A percentile compares a stretch with the other conserved stretches of the same genome.
phyloP scores from a whole-genome alignment of 1,284 basidiomycete genomes.

The Austroboletus novae-zelandiae region DNA sequence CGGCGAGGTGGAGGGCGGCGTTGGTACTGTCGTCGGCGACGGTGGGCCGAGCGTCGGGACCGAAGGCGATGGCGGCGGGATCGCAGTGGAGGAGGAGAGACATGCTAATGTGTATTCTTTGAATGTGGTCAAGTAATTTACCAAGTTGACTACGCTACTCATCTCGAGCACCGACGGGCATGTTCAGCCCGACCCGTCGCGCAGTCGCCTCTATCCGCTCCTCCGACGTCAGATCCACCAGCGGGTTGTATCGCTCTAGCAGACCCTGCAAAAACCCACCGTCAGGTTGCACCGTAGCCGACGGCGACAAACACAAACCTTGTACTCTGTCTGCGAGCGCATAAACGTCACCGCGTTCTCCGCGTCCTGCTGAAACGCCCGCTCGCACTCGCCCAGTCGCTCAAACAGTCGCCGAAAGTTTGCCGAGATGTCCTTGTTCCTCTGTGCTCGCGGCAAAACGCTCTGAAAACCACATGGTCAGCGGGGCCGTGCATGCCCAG shows the following conservation, averaged over 20 bases:
- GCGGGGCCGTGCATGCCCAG: constrained; percentile 4
- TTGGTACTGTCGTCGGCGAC: constrained; percentile 46
- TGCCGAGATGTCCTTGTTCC: constrained; percentile 45
- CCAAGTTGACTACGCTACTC: constrained; percentile 2
- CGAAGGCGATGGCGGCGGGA: constrained; percentile 53
- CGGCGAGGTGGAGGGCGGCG: constrained; percentile 46
- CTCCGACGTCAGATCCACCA: constrained; percentile 72
- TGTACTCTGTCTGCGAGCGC: constrained; percentile 60
- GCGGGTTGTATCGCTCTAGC: constrained; percentile 84
- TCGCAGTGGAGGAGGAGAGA: constrained; percentile 49
- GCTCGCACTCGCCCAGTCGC: constrained; percentile 26
- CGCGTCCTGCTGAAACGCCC: constrained; percentile 46
- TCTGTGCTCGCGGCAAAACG: constrained; percentile 45
- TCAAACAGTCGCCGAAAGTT: constrained; percentile 64
- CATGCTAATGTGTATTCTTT: background rate
- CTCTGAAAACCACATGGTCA: constrained; percentile 4
- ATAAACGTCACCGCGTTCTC: constrained; percentile 73
- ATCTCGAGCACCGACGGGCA: constrained; percentile 44
- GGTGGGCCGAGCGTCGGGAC: constrained; percentile 37
- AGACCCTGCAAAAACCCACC: constrained; percentile 47
- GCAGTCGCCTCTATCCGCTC: constrained; percentile 84
- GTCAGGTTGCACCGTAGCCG: background rate
- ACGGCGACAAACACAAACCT: constrained; percentile 31
- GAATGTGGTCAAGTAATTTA: background rate
- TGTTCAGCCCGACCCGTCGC: constrained; percentile 78